Evolutionary conservation across 352 stramenopile species (phyloP).

Genomic region (Globisporangium parvum): DNA sequence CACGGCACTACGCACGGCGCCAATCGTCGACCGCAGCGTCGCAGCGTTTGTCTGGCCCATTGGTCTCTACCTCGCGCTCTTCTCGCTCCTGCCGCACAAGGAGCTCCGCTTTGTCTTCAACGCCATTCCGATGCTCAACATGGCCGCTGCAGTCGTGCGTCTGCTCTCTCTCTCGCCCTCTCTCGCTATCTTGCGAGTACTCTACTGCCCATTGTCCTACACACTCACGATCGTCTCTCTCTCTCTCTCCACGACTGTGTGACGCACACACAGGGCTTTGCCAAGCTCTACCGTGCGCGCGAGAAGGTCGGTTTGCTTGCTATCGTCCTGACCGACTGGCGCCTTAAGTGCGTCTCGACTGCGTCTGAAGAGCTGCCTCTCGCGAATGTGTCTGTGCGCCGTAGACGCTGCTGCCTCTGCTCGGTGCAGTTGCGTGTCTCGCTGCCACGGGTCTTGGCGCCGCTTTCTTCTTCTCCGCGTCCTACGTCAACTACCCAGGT

Average conservation of each 20-base stretch:
- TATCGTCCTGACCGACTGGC: neutral
- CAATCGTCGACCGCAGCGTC: conserved; percentile 48
- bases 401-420: conserved; percentile 39
- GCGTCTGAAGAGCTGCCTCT: neutral
- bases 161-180: neutral
- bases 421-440: conserved; percentile 50
- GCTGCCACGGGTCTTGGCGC: conserved; percentile 37
- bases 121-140: conserved; percentile 94
- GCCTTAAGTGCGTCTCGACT: neutral
- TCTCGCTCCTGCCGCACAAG: conserved; percentile 97
- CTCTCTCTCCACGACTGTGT: no score
- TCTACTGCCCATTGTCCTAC: neutral
- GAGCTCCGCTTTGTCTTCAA: conserved; percentile 98
- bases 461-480: conserved; percentile 61
- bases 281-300: conserved; percentile 62
- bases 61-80: conserved; percentile 90
- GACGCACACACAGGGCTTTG: conserved; percentile 44
- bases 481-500: conserved; percentile 92
- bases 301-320: conserved; percentile 35
- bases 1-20: conserved; percentile 25
- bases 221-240: neutral
- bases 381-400: neutral
- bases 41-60: conserved; percentile 55
- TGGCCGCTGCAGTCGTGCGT: conserved; percentile 85
- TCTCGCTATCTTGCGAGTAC: no score